Base-by-base conservation (phyloP, 257 asterid species). In the Hygrophila difformis region DNA sequence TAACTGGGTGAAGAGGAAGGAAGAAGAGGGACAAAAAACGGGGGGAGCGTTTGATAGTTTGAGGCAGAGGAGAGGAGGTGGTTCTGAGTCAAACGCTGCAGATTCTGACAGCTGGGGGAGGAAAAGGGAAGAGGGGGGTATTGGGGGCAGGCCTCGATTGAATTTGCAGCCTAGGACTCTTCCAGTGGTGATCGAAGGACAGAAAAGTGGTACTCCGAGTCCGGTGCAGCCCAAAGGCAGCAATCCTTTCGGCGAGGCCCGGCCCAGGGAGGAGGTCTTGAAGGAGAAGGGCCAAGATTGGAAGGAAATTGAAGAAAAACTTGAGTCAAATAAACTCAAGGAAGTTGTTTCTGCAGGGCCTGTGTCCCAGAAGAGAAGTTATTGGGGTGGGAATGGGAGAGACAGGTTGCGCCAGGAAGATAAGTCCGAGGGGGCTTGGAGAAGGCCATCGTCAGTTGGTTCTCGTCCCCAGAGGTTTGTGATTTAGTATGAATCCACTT, bases 211-310 rank as follows among this genome's bases (percentile, higher is more conserved):
- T 40, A 15, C 14, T 33, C 41, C 49, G 3, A 20, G 0, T 47
- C 66, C 34, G 1, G 67, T 41, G 64, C 84, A 71, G 77, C 77
- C 93, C 0, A 80, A 67, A 64, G 81, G 80, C 4, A 66, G 77
- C 34, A 91, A 68, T 56, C 99, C 99, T 0, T 91, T 91, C 53
- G 95, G 99, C 8, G 79, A 62, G 26, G 99, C 99, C 0, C 70
- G 99, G 64, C 99, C 99, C 2, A 80, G 99, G 29, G 99, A 91
- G 72, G 99, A 86, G 68, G 99, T 86, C 22, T 64, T 91, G 79
- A 91, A 80, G 84, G 94, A 78, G 66, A 80, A 82, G 74, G 99
- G 99, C 10, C 87, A 78, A 42, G 95, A 91, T 60, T 75, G 79
- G 82, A 91, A 80, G 78, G 95, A 80, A 63, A 68, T 82, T 61